These are phyloP conservation scores for Diaporthe citrichinensis DNA, from an alignment of 2,329 filamentous ascomycete genomes.

Conservation along the genomic window DNA sequence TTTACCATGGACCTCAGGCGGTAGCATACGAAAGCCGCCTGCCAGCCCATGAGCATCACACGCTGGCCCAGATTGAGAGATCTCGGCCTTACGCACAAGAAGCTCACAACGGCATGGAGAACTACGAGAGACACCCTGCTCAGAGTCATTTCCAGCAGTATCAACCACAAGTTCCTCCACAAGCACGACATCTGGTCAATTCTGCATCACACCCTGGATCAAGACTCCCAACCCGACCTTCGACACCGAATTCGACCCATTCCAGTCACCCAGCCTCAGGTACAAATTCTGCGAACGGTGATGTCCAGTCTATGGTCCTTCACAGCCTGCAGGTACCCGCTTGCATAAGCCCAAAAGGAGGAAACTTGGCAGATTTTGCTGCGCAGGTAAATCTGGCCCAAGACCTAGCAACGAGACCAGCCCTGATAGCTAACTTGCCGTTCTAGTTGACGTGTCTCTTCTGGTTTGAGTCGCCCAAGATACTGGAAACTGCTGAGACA, in stretches of 20 bases:
- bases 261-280: slow-evolving; percentile 48
- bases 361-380: slow-evolving; percentile 85
- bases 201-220: slow-evolving; percentile 43
- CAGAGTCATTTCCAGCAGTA: slow-evolving; percentile 37
- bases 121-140: slow-evolving; percentile 31
- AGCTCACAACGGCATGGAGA: slow-evolving; percentile 32
- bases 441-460: slow-evolving; percentile 92
- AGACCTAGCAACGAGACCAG: neutral
- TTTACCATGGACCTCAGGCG: slow-evolving; percentile 40
- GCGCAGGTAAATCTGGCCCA: slow-evolving; percentile 74
- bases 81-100: slow-evolving; percentile 37
- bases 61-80: slow-evolving; percentile 33
- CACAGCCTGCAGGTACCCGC: slow-evolving; percentile 79
- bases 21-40: slow-evolving; percentile 38
- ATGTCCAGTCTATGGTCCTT: slow-evolving; percentile 63
- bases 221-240: slow-evolving; percentile 53
- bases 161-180: slow-evolving; percentile 28
- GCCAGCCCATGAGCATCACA: slow-evolving; percentile 34
- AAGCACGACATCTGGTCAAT: slow-evolving; percentile 30
- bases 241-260: slow-evolving; percentile 55
- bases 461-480: slow-evolving; percentile 94
- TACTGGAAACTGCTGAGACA: slow-evolving; percentile 81
- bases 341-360: slow-evolving; percentile 81
- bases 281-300: slow-evolving; percentile 53
- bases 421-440: slow-evolving; percentile 36